Evolutionary conservation across 2,329 filamentous ascomycete species (phyloP).

Genomic region (Fusarium robinianum): DNA sequence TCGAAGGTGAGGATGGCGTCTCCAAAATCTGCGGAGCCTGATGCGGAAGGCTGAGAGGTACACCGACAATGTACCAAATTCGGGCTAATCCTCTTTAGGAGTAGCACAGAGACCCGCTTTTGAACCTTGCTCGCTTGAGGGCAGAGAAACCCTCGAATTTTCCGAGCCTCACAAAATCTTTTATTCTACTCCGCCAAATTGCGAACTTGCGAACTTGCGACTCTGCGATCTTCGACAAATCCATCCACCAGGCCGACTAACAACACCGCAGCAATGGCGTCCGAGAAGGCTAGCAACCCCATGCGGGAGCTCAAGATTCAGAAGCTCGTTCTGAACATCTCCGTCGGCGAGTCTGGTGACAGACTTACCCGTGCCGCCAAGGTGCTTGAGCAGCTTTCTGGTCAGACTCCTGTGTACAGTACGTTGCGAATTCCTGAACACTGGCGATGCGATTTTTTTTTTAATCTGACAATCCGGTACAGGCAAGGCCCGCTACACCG

Average conservation of each 20-base stretch:
- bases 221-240: conserved; percentile 41
- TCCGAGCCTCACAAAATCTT: conserved; percentile 44
- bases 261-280: conserved; percentile 52
- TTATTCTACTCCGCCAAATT: conserved; percentile 29
- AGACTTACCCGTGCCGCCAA: conserved; percentile 99
- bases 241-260: conserved; percentile 44
- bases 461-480: conserved; percentile 28
- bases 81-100: conserved; percentile 33
- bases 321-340: conserved; percentile 99
- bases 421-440: conserved; percentile 46
- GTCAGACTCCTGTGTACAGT: conserved; percentile 99
- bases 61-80: conserved; percentile 38
- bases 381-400: conserved; percentile 98
- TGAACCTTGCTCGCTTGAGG: conserved; percentile 40
- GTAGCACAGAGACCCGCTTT: conserved; percentile 27
- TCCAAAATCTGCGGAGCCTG: conserved; percentile 54
- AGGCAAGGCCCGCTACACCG: conserved; percentile 99
- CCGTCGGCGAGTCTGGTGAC: conserved; percentile 99
- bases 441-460: conserved; percentile 20
- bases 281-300: conserved; percentile 93
- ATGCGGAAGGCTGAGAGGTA: conserved; percentile 47
- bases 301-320: conserved; percentile 99
- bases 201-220: conserved; percentile 9
- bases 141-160: conserved; percentile 50
- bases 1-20: conserved; percentile 47